These are phyloP conservation scores for Volvox carteri DNA, from an alignment of 163 green algal species.

Conservation along the genomic window DNA sequence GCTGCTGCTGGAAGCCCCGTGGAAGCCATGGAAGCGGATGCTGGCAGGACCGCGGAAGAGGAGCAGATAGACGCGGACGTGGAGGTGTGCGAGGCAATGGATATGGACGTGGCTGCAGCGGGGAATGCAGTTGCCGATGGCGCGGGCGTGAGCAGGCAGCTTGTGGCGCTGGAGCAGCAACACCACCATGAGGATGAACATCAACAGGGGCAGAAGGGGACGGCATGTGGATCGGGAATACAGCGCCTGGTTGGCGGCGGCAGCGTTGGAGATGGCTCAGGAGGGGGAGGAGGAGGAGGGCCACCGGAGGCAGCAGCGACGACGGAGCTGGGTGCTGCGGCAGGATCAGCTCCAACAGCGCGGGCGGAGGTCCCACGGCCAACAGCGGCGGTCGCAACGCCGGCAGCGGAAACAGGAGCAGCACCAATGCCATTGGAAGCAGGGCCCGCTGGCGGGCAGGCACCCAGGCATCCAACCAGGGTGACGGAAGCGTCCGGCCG, in stretches of 20 bases:
- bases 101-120: background rate
- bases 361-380: no score
- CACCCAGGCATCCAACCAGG: background rate
- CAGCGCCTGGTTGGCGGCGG: no score
- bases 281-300: no score
- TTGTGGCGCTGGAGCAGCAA: background rate
- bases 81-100: background rate
- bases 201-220: no score
- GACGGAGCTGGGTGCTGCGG: no score
- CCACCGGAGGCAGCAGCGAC: no score
- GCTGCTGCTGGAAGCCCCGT: background rate
- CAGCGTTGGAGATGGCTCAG: no score
- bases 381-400: background rate
- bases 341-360: no score
- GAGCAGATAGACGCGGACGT: background rate
- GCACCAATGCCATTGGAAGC: background rate
- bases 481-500: background rate
- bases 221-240: no score
- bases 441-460: background rate
- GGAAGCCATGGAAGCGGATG: background rate
- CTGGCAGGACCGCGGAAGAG: background rate
- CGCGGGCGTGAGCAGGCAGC: background rate
- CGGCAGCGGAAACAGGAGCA: background rate
- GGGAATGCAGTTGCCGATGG: background rate
- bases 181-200: background rate